Conservation (phyloP, 2,329 filamentous ascomycete species). For the Beauveria sp. region DNA sequence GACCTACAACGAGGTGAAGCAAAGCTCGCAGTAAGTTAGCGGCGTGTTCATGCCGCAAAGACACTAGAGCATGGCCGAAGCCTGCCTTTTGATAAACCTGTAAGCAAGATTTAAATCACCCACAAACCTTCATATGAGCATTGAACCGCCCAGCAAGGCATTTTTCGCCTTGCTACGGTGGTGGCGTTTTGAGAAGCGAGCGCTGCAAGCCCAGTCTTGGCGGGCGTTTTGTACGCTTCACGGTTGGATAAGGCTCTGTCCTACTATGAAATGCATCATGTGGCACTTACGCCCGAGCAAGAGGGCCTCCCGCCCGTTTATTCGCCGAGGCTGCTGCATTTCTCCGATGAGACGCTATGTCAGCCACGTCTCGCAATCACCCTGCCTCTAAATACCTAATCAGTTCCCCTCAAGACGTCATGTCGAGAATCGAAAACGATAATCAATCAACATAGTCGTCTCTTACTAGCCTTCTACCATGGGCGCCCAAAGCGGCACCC, state of each 20-base stretch:
- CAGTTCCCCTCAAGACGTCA: background rate
- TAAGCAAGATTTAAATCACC: background rate
- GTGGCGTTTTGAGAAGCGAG: background rate
- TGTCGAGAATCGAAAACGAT: background rate
- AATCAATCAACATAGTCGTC: background rate
- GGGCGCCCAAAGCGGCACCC: background rate
- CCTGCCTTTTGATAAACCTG: too few relatives aligned
- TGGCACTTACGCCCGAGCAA: too few relatives aligned
- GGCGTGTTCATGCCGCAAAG: too few relatives aligned
- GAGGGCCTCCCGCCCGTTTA: background rate
- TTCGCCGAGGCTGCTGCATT: background rate
- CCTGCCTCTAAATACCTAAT: background rate
- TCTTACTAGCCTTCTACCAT: background rate
- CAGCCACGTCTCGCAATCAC: background rate
- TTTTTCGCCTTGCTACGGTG: background rate
- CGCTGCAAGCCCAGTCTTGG: conserved; percentile 1
- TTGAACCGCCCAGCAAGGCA: background rate
- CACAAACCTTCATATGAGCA: background rate
- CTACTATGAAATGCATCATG: background rate
- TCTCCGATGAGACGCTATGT: background rate
- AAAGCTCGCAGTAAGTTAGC: too few relatives aligned
- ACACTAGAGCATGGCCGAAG: too few relatives aligned
- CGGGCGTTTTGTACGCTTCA: background rate
- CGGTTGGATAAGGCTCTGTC: background rate
- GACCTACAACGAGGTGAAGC: too few relatives aligned